Evolutionary conservation across 2,329 filamentous ascomycete genomes (phyloP).

Genomic region (Penicillium olsonii): DNA sequence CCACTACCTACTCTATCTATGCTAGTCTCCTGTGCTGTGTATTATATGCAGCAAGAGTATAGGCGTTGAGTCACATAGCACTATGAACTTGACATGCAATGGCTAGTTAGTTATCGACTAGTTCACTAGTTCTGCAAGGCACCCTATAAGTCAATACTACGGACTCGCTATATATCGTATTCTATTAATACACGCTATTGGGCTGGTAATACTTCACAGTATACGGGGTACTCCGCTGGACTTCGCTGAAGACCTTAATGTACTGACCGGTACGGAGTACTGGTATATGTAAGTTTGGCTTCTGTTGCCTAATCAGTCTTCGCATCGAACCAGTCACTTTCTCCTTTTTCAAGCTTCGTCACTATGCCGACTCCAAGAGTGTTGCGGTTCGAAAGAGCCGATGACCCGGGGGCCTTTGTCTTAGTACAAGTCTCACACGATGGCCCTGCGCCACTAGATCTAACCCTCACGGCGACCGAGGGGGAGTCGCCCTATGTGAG

Average conservation of each 20-base stretch:
- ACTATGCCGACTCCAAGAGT: conserved; percentile 36
- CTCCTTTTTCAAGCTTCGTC: conserved; percentile 3
- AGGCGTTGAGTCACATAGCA: no score
- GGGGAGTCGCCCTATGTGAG: conserved; percentile 56
- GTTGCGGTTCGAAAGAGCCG: conserved; percentile 53
- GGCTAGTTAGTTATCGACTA: neutral
- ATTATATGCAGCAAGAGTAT: neutral
- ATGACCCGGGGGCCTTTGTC: conserved; percentile 43
- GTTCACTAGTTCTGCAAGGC: neutral
- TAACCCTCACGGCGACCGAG: conserved; percentile 60
- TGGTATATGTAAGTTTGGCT: neutral
- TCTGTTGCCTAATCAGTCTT: neutral
- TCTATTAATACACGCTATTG: no score
- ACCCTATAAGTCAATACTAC: no score
- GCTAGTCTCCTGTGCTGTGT: no score
- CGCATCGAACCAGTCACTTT: conserved; percentile 5
- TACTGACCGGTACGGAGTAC: neutral
- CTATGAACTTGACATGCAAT: no score
- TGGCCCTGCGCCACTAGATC: conserved; percentile 48
- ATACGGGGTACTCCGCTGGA: no score
- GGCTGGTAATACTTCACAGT: no score
- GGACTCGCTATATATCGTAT: no score
- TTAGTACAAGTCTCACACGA: conserved; percentile 52
- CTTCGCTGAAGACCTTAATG: no score
- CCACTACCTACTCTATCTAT: no score